These are phyloP conservation scores for Rhodotorula sp. DNA, from an alignment of 1,284 basidiomycete genomes.

Conservation along the genomic window DNA sequence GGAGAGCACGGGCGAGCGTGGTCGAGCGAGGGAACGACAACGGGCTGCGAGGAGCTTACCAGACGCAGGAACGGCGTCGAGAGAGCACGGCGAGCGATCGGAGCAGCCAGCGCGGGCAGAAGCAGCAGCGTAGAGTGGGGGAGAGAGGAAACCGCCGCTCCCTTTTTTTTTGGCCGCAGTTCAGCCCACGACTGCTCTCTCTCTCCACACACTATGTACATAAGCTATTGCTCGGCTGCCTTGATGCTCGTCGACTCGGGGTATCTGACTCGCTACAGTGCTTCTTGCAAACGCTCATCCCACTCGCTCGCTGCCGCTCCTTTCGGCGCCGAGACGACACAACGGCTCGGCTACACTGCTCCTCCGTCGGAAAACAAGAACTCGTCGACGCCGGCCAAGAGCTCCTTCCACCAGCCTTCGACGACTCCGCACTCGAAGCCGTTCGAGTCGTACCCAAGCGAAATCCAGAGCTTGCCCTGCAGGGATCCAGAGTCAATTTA, in stretches of 20 bases:
- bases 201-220: too few species aligned
- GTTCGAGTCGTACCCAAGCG: conserved; percentile 70
- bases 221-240: too few species aligned
- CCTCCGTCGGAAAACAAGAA: conserved; percentile 46
- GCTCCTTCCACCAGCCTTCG: conserved; percentile 53
- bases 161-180: not conserved
- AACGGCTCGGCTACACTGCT: too few species aligned
- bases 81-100: not conserved
- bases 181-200: not conserved
- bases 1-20: not conserved
- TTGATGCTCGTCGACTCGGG: too few species aligned
- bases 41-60: not conserved
- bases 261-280: too few species aligned
- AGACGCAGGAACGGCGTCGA: not conserved
- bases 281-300: too few species aligned
- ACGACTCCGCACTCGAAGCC: conserved; percentile 64
- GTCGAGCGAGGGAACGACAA: not conserved
- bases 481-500: not conserved
- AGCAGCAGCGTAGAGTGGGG: not conserved
- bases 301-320: too few species aligned
- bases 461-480: conserved; percentile 59
- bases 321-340: too few species aligned
- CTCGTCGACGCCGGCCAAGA: conserved; percentile 59
- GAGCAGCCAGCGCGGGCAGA: not conserved
- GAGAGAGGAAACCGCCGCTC: not conserved